These are phyloP conservation scores for Papiliotrema laurentii DNA, from an alignment of 1,284 basidiomycete genomes.

Conservation along the genomic window DNA sequence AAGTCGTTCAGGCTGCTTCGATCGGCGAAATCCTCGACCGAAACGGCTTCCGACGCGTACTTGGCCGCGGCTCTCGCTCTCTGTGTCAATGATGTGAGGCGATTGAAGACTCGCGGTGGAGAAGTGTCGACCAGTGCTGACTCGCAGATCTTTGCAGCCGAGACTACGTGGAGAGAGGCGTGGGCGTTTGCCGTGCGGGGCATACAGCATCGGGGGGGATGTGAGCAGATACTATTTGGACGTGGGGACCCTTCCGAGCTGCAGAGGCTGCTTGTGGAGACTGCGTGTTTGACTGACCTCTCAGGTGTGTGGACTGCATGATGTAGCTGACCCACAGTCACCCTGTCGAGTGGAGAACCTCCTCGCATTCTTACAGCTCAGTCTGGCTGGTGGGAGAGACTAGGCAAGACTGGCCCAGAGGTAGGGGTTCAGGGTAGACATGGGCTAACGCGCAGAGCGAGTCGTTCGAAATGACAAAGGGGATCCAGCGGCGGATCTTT, in stretches of 20 bases:
- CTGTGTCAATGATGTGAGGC: slow-evolving; percentile 28
- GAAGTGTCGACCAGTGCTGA: neutral
- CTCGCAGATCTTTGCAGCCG: slow-evolving; percentile 27
- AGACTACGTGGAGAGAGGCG: slow-evolving; percentile 30
- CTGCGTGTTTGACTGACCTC: neutral
- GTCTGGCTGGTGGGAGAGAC: neutral
- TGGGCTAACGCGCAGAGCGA: slow-evolving; percentile 2
- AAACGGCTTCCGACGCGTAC: slow-evolving; percentile 30
- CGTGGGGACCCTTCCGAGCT: neutral
- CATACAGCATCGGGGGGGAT: slow-evolving; percentile 29
- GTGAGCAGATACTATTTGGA: slow-evolving; percentile 25
- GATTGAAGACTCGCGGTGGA: too few relatives aligned
- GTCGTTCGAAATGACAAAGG: slow-evolving; percentile 26
- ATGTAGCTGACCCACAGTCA: neutral
- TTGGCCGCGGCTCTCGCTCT: slow-evolving; percentile 25
- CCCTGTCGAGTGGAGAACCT: neutral
- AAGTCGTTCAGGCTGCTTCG: slow-evolving; percentile 24
- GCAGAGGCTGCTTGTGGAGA: neutral
- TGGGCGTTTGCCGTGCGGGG: slow-evolving; percentile 22
- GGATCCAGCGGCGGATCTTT: slow-evolving; percentile 18
- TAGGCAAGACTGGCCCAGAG: neutral
- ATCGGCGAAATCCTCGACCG: slow-evolving; percentile 18
- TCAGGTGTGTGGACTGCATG: neutral
- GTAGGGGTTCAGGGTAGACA: neutral
- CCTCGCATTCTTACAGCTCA: neutral